Base-by-base conservation (phyloP, 371 early-diverging fungal species). In the Apophysomyces trapeziformis region DNA sequence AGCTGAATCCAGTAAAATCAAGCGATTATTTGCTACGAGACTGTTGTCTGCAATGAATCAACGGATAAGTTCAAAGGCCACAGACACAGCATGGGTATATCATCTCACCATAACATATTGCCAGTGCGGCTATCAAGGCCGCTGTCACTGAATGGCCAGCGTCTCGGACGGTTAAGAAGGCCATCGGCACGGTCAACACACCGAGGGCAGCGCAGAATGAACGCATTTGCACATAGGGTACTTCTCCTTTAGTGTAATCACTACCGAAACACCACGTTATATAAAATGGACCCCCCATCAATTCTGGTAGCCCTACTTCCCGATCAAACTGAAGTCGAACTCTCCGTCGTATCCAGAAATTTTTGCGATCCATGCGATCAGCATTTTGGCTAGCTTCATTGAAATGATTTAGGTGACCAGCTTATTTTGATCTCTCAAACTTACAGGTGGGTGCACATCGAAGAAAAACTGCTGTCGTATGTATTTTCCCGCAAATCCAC, bases 401-500 rank as follows among this genome's bases (percentile, higher is more conserved):
- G 5, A n/a, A 50, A n/a, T 21, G 18, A 8, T 50, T 26, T 26
- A 26, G 32, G 32, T 26, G 2, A 26, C 32, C 32, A 26, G 32
- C 32, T 26, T 26, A 26, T 2, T 26, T 26, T 26, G 32, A 26
- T 26, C 1, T 26, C 3, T 2, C 32, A 26, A 26, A 26, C 58
- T 45, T 58, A 58, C 32, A 16, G 43, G 82, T 63, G 82, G 82
- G 63, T 82, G 82, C n/a, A 99, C 99, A 74, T 99, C 99, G 81
- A 99, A 99, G 82, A 92, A 99, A 84, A 95, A 99, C 63, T 85
- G 83, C 18, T 94, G 79, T 8, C 89, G 87, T 38, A 99, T 79
- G 73, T 99, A 99, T 73, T 94, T 93, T 21, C 91, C 87, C 14
- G 97, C 95, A 80, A 98, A 99, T 76, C 97, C 96, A 59, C 99